Base-by-base conservation (phyloP, 352 stramenopile species). In the Phytophthora sp. region DNA sequence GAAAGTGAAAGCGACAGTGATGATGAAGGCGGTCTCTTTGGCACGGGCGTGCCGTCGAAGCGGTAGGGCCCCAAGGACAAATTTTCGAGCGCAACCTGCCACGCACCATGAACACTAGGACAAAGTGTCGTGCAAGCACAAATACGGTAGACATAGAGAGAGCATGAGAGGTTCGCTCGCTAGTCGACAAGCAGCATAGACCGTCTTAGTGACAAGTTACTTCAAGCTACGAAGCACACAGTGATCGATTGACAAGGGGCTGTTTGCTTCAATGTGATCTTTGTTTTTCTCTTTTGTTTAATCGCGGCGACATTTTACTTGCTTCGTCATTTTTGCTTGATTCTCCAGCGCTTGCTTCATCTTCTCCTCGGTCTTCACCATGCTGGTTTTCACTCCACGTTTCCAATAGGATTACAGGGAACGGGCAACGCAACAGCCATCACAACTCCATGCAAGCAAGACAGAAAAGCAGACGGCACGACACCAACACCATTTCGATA, bases 1-100 rank as follows among this genome's bases (percentile, higher is more conserved):
- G 76, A 79, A 52, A 83, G 72, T 43, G 77, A 82, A 56, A 83
- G 79, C 44, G 86, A 95, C 64, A 91, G 81, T 45, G 86, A 95
- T 28, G 84, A 91, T 45, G 81, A 87, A 71, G 79, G 80, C 21
- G 83, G 84, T 4, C 73, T 95, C 24, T 94, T 95, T 65, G 84
- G 84, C 58, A 92, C 84, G 3, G 79, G 84, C 9, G 61, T 92
- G n/a, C 82, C 82, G 5, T 90, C 68, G 18, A 80, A 79, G 62
- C 77, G 84, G 66, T 91, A 87, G 77, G 50, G n/a, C 20, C 23
- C 13, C 34, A 21, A 64, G 26, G 28, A 32, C 38, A 45, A 61
- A 56, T 39, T 23, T 44, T 59, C 21, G 45, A 53, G 38, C 28
- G n/a, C 8, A 55, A 26, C 38, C 28, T 57, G 21, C 20, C 42